Evolutionary conservation across 164 flowering plant species (phyloP).

Genomic region (Pachysandra terminalis): DNA sequence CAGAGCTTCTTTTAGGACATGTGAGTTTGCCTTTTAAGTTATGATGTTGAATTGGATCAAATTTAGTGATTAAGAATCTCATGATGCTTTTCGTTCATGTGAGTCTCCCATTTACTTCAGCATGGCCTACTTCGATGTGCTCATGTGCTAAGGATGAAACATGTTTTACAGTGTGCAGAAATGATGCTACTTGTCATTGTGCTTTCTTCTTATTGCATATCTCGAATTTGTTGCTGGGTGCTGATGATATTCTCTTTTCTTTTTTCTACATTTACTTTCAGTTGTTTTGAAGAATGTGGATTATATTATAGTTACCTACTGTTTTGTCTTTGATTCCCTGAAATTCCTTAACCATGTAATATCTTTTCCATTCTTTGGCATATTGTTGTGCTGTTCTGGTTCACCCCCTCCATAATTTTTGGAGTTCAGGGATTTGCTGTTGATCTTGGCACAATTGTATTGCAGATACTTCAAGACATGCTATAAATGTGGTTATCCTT

Average conservation of each 20-base stretch:
- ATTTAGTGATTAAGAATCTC: not conserved
- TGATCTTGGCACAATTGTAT: not conserved
- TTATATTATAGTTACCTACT: not conserved
- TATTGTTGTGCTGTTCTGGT: not conserved
- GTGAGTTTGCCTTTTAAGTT: not conserved
- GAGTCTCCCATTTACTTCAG: not conserved
- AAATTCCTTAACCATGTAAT: not conserved
- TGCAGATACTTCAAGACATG: not conserved
- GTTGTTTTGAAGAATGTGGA: not conserved
- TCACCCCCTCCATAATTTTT: no score
- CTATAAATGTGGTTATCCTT: not conserved
- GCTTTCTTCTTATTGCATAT: not conserved
- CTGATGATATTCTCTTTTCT: not conserved
- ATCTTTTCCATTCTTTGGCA: not conserved
- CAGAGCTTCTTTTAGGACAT: not conserved
- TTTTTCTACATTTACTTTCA: not conserved
- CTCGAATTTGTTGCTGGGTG: not conserved
- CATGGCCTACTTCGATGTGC: no score
- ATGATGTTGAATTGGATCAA: not conserved
- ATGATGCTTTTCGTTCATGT: not conserved
- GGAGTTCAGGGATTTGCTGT: no score
- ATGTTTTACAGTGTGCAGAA: no score
- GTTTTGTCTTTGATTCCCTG: no score
- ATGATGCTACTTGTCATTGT: not conserved
- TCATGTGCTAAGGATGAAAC: no score